These are phyloP conservation scores for Rosa persica DNA, from an alignment of 306 rosid genomes.

Conservation along the genomic window DNA sequence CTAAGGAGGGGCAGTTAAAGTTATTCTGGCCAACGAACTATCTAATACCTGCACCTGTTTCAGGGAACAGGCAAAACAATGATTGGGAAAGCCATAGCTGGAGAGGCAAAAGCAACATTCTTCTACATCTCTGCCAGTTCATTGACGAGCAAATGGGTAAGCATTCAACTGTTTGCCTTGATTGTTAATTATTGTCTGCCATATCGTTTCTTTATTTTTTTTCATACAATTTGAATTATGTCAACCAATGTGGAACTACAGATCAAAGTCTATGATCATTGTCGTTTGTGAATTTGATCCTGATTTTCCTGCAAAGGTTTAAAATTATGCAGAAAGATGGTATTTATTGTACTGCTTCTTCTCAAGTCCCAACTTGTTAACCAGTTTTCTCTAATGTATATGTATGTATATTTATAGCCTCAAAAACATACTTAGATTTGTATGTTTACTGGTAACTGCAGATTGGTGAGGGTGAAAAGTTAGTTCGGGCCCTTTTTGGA, in stretches of 20 bases:
- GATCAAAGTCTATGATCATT: constrained; percentile 2
- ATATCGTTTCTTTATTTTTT: neutral
- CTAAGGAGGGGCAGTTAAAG: constrained; percentile 16
- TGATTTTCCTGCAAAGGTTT: constrained; percentile 12
- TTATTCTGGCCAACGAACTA: constrained; percentile 22
- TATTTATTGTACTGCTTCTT: neutral
- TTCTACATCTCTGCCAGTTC: constrained; percentile 97
- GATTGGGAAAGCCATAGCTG: constrained; percentile 99
- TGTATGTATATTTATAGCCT: constrained; percentile 7
- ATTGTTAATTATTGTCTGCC: constrained; percentile 9
- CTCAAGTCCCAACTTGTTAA: constrained; percentile 12
- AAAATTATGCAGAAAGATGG: constrained; percentile 4
- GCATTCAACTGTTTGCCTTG: constrained; percentile 30
- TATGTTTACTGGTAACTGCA: constrained; percentile 35
- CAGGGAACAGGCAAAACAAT: constrained; percentile 99
- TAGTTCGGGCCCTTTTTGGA: constrained; percentile 91
- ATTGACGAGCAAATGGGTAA: constrained; percentile 96
- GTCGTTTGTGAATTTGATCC: constrained; percentile 25
- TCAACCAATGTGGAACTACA: constrained; percentile 8
- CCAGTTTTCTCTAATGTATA: neutral
- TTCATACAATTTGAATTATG: neutral
- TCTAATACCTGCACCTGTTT: constrained; percentile 28
- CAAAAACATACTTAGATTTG: constrained; percentile 18
- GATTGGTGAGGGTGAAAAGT: constrained; percentile 99
- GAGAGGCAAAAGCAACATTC: constrained; percentile 98